Base-by-base conservation (phyloP, 2,329 filamentous ascomycete species). In the Alternaria novae-zelandiae region DNA sequence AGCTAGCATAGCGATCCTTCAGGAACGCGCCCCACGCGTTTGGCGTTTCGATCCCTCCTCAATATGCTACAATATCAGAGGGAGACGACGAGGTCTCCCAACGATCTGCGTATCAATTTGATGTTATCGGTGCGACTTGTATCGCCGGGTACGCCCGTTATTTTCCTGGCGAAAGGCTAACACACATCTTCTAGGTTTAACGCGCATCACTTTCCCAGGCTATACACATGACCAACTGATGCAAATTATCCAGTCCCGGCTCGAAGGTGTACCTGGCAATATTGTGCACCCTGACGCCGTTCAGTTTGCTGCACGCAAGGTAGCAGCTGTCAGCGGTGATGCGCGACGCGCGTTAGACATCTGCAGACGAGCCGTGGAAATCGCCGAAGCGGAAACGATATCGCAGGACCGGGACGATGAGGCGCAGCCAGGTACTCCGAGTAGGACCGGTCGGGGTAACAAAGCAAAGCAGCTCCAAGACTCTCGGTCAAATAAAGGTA, bases 151-250 rank as follows among this genome's bases (percentile, higher is more conserved):
- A 56, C 28, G 56, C 67, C 68, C 66, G 69, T 66, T 64, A 68
- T 64, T 50, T 50, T 28, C 63, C 62, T 63, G 62, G 65, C 68
- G 71, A 74, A 57, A 32, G 30, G 70, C 77, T 78, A 76, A 79
- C 70, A 67, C 62, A 63, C 66, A 65, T 57, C 57, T 45, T 59
- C 55, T 63, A 81, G 87, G 95, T 21, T 84, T 99, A 53, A 97
- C 94, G 8, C 89, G 96, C 74, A 97, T 99, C 76, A 97, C 96
- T 0, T 99, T 99, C 73, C 93, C 96, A 0, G 96, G 96, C 21
- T 99, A 99, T 80, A 97, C 94, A 61, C 94, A 99, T 79, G 94
- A 96, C 63, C 96, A 99, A 80, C 87, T 99, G 44, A 97, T 98
- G 91, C 91, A 91, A 70, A 99, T 99, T 75, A 97, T 99, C 67